These are phyloP conservation scores for Leishmania major DNA, from an alignment of 208 protist species.

Conservation along the genomic window DNA sequence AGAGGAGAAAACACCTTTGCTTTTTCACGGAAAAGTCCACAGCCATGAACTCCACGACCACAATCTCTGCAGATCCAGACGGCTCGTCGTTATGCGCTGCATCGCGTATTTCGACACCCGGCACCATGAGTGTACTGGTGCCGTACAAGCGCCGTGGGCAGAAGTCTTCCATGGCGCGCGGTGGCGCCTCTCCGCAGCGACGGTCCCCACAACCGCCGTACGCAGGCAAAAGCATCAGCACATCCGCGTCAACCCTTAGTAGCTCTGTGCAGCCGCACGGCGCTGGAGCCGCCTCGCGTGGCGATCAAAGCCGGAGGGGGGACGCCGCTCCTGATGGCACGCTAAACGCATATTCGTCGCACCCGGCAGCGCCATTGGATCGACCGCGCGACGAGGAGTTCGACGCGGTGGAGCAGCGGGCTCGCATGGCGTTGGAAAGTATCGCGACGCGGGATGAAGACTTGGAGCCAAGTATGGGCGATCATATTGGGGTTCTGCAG, in stretches of 20 bases:
- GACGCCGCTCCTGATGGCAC: not conserved
- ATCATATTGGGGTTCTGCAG: conserved; percentile 66
- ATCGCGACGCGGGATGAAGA: conserved; percentile 60
- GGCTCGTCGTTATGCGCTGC: not conserved
- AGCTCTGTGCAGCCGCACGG: not conserved
- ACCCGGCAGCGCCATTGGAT: conserved; percentile 13
- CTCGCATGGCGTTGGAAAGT: conserved; percentile 69
- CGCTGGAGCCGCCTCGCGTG: not conserved
- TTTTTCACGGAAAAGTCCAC: not conserved
- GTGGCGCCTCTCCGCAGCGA: no score
- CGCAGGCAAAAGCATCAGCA: not conserved
- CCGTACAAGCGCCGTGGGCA: conserved; percentile 16
- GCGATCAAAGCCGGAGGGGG: not conserved
- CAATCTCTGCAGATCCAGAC: not conserved
- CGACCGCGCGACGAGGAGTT: conserved; percentile 39
- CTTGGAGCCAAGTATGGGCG: conserved; percentile 41
- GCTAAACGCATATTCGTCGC: not conserved
- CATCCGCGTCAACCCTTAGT: not conserved
- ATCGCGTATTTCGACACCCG: not conserved
- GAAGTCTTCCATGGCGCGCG: not conserved
- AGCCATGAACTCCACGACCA: not conserved
- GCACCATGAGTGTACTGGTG: conserved; percentile 13
- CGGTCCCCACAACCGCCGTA: not conserved
- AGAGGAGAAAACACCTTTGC: not conserved
- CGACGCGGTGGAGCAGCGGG: conserved; percentile 56